Base-by-base conservation (phyloP, 2,329 filamentous ascomycete genomes). In the Myriosclerotinia curreyana region DNA sequence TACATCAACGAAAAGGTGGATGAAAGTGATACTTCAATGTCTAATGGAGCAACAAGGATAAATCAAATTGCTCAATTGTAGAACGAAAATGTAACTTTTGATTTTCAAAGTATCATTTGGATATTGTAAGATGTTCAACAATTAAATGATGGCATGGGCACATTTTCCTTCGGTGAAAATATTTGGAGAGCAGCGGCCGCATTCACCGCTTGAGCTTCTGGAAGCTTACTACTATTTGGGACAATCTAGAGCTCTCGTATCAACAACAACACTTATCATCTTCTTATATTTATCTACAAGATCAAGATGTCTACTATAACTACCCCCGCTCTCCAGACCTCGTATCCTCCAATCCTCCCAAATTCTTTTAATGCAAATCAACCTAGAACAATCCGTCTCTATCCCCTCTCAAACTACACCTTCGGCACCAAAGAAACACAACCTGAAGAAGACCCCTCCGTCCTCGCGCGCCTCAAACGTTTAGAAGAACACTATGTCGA, bases 401-500 rank as follows among this genome's bases (percentile, higher is more conserved):
- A 93, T 75, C 95, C 95, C 42, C 85, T 99, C 56, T 96, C 92
- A 70, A 99, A 98, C 82, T 99, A 99, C 82, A 98, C 95, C 31
- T 98, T 99, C 74, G 94, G 94, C 68, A 96, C 96, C 66, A 99
- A 99, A 79, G 95, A 98, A 81, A 96, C 91, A 28, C 95, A 99
- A 76, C 95, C 94, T 2, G 95, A 99, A 78, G 95, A 99, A 78
- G 95, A 99, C 74, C 93, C 94, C 0, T 97, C 92, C 0, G 95
- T 99, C 2, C 86, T 96, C 64, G 93, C 95, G 64, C 90, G 95
- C 2, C 82, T 99, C 69, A 93, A 94, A 80, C 88, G 95, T 11
- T 83, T 99, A n/a, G 92, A 98, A 76, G 93, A 98, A 76, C 93
- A 99, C 79, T 99, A 96, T 77, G 82, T 85, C 38, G 83, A 88